Evolutionary conservation across 257 asterid species (phyloP), one percentile per base, ranked within the genome.

Genomic region (Eustoma russellianum): DNA sequence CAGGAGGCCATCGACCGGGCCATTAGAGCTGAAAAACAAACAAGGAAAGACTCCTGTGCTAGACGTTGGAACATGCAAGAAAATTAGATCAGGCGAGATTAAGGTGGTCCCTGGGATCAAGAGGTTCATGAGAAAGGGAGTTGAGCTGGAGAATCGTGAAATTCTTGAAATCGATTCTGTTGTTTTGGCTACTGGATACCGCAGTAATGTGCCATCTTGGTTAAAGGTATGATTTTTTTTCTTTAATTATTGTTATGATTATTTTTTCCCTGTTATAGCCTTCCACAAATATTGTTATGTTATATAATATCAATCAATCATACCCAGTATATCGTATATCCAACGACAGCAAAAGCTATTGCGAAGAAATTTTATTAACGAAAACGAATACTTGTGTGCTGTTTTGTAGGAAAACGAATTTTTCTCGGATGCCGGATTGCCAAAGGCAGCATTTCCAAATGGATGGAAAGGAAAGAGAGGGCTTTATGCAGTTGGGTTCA

Each of bases 131-230:
- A 62, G 61, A 47, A 78, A 59, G n/a, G 83, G 83, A 60, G 95
- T 87, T 55, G 93, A 91, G 72, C 72, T 91, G 28, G 65, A 63
- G n/a, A 69, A 80, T 62, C 90, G 90, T 1, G 64, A 82, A 14
- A n/a, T 74, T 70, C 83, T 79, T 61, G 77, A 74, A 5, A 51
- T 80, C 53, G 94, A 91, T 64, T 74, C 77, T 59, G 86, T 87
- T 6, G 73, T 91, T 49, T 59, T 81, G 61, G 96, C 98, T 0
- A 91, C 98, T 41, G 98, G 98, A 13, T 91, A 91, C 62, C 64
- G 82, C 51, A 91, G 94, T 94, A 91, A 91, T 79, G 95, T 91
- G 24, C 94, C 94, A 6, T 75, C 88, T 17, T 91, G 98, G 98
- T 65, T 91, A 43, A 79, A 87, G 95, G 96, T 91, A 28, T 68